These are phyloP conservation scores for Zymoseptoria brevis DNA, from an alignment of 2,329 filamentous ascomycete genomes.

Conservation along the genomic window DNA sequence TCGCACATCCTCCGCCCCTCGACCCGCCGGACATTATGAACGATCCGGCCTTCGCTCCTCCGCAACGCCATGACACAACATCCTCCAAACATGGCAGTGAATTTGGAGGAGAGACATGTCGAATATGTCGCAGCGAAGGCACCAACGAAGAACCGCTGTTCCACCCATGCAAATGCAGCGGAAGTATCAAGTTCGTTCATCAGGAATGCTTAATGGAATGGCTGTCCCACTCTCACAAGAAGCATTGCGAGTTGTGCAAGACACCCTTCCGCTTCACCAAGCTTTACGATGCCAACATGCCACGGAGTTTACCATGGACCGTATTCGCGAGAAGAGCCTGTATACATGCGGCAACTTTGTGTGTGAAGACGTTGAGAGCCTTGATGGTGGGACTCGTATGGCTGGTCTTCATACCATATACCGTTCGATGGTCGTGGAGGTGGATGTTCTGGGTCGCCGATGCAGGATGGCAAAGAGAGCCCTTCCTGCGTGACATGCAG, in stretches of 20 bases:
- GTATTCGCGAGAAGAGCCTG: slow-evolving; percentile 74
- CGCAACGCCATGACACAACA: slow-evolving; percentile 17
- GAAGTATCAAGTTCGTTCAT: slow-evolving; percentile 97
- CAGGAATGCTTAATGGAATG: slow-evolving; percentile 98
- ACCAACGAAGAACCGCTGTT: slow-evolving; percentile 78
- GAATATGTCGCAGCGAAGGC: slow-evolving; percentile 89
- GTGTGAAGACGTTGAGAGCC: slow-evolving; percentile 44
- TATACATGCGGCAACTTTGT: slow-evolving; percentile 53
- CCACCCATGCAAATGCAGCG: slow-evolving; percentile 97
- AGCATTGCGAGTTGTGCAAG: slow-evolving; percentile 98
- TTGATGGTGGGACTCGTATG: slow-evolving; percentile 76
- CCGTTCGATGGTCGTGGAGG: slow-evolving; percentile 87
- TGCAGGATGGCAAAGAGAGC: slow-evolving; percentile 53
- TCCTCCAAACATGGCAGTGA: slow-evolving; percentile 18
- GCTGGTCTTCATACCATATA: slow-evolving; percentile 80
- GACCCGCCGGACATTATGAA: slow-evolving; percentile 49
- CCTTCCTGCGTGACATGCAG: slow-evolving; percentile 22
- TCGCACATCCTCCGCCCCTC: not conserved
- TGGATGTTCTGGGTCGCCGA: slow-evolving; percentile 93
- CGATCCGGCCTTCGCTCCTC: slow-evolving; percentile 40
- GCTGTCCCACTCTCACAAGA: slow-evolving; percentile 97
- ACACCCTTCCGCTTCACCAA: slow-evolving; percentile 98
- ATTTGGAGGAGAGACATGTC: slow-evolving; percentile 73
- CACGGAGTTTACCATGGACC: slow-evolving; percentile 66
- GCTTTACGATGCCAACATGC: slow-evolving; percentile 92